phyloP scores from a whole-genome alignment of 2,329 filamentous ascomycete species.

The Xylaria sp. region DNA sequence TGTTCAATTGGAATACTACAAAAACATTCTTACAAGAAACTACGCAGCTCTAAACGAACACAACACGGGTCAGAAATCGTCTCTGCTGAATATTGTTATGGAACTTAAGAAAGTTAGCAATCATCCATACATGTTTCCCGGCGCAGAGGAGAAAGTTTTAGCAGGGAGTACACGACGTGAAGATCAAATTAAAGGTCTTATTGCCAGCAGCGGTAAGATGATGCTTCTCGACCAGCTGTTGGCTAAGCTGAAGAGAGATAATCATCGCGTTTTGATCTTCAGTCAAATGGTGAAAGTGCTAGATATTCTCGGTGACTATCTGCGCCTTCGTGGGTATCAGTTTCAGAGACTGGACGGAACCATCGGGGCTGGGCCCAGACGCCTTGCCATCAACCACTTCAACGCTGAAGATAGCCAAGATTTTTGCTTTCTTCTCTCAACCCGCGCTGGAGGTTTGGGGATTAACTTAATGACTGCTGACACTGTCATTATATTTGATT shows the following conservation, averaged over 20 bases:
- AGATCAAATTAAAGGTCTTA: slow-evolving; percentile 89
- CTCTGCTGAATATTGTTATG: slow-evolving; percentile 98
- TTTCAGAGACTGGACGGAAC: slow-evolving; percentile 97
- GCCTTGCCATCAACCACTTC: slow-evolving; percentile 97
- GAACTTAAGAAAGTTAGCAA: slow-evolving; percentile 99
- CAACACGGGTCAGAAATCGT: slow-evolving; percentile 90
- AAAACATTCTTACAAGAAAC: slow-evolving; percentile 97
- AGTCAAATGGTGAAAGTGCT: slow-evolving; percentile 99
- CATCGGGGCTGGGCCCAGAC: slow-evolving; percentile 85
- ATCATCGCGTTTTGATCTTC: slow-evolving; percentile 96
- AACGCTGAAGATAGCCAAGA: slow-evolving; percentile 96
- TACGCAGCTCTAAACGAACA: slow-evolving; percentile 94
- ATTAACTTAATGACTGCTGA: slow-evolving; percentile 99
- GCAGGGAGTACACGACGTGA: slow-evolving; percentile 83
- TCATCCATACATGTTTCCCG: slow-evolving; percentile 97
- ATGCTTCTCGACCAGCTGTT: slow-evolving; percentile 97
- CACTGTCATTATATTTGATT: slow-evolving; percentile 97
- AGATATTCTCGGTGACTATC: slow-evolving; percentile 93
- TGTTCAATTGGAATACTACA: slow-evolving; percentile 97
- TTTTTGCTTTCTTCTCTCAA: slow-evolving; percentile 96
- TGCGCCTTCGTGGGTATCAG: slow-evolving; percentile 90
- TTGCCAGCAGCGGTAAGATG: slow-evolving; percentile 99
- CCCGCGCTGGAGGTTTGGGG: slow-evolving; percentile 93
- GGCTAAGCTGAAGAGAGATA: slow-evolving; percentile 90
- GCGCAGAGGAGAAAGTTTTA: slow-evolving; percentile 89